phyloP scores from a whole-genome alignment of 1,139 yeast species.

The Pichia inconspicua region DNA sequence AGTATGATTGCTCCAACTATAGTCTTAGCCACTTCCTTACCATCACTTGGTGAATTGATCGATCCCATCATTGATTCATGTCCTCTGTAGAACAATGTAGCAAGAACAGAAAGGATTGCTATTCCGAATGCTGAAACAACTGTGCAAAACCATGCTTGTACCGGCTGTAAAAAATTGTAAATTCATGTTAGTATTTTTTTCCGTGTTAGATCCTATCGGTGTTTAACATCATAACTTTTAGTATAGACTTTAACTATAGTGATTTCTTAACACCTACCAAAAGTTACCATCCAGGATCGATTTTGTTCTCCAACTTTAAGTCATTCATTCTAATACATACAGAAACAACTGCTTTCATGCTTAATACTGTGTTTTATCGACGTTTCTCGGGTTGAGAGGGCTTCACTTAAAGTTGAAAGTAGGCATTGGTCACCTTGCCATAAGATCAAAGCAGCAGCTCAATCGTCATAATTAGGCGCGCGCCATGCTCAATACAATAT shows the following conservation, averaged over 20 bases:
- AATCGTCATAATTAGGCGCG: too few relatives aligned
- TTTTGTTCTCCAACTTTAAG: neutral
- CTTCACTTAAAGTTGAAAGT: neutral
- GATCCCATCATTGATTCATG: conserved; percentile 95
- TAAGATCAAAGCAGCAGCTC: too few relatives aligned
- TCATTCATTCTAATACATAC: conserved; percentile 26
- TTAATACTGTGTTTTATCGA: neutral
- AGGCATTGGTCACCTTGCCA: too few relatives aligned
- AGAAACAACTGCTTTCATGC: conserved; percentile 38
- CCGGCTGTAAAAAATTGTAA: conserved; percentile 37
- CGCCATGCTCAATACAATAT: too few relatives aligned
- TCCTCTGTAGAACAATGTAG: conserved; percentile 66
- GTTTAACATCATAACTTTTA: too few relatives aligned
- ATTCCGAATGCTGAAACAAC: conserved; percentile 86
- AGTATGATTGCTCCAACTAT: conserved; percentile 85
- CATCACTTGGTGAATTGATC: conserved; percentile 82
- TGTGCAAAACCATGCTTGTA: conserved; percentile 93
- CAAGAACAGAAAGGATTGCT: conserved; percentile 77
- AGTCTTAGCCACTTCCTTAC: conserved; percentile 83
- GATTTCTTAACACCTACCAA: neutral
- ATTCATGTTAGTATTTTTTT: neutral
- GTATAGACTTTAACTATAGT: too few relatives aligned
- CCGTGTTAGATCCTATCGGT: neutral
- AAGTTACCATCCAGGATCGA: neutral
- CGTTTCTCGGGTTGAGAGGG: neutral